phyloP scores from a whole-genome alignment of 305 asterid species.

The Solanum hybrid region DNA sequence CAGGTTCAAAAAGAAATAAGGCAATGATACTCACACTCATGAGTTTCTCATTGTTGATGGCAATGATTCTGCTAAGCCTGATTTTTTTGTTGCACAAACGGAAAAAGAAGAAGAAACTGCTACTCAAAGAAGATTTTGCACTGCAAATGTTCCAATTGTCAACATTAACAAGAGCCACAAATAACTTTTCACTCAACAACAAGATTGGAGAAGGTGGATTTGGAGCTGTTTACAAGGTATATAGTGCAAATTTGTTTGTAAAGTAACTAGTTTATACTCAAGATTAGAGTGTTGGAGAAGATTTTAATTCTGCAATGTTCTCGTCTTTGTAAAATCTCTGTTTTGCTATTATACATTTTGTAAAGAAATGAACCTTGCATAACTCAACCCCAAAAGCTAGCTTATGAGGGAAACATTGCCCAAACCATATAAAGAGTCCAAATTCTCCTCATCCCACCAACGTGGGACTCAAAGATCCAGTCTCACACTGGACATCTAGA shows the following conservation, averaged over 20 bases:
- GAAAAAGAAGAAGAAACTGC: background rate
- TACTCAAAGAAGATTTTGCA: background rate
- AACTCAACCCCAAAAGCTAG: background rate
- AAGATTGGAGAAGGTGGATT: conserved; percentile 6
- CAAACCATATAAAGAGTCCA: background rate
- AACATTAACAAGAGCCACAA: background rate
- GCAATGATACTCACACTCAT: background rate
- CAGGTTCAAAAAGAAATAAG: background rate
- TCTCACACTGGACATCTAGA: background rate
- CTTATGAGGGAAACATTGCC: background rate
- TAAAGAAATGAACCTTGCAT: background rate
- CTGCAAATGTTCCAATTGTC: background rate
- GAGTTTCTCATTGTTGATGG: background rate
- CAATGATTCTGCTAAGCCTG: background rate
- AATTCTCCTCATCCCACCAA: background rate
- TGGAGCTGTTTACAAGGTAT: conserved; percentile 7
- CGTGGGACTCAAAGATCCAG: background rate
- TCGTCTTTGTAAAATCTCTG: background rate
- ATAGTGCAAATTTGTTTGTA: background rate
- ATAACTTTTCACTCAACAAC: background rate
- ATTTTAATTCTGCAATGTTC: background rate
- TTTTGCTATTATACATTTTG: background rate
- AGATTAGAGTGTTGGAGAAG: background rate
- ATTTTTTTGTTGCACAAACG: background rate
- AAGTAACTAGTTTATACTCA: background rate